phyloP scores from a whole-genome alignment of 257 asterid genomes.

The Nicotiana benthamiana region DNA sequence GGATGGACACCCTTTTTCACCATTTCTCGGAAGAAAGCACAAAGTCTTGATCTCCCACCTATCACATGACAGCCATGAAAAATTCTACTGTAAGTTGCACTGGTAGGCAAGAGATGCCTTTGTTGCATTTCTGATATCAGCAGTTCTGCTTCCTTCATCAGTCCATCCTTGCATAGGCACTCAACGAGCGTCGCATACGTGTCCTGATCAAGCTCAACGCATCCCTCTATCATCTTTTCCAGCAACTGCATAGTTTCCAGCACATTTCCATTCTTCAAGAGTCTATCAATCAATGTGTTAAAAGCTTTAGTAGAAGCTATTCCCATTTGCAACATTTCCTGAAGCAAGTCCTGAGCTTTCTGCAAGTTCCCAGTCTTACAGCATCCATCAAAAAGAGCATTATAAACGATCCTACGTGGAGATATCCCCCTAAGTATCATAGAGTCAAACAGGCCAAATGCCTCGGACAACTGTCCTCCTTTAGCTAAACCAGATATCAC shows the following conservation, averaged over 20 bases:
- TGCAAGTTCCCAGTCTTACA: slow-evolving; percentile 14
- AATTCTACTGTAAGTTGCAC: not conserved
- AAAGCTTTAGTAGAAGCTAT: slow-evolving; percentile 1
- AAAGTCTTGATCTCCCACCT: slow-evolving; percentile 4
- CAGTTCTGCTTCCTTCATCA: slow-evolving; percentile 11
- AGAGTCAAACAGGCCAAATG: slow-evolving; percentile 10
- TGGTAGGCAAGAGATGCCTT: not conserved
- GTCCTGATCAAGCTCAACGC: not conserved
- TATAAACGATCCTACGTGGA: not conserved
- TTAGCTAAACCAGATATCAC: slow-evolving; percentile 5
- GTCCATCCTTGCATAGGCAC: slow-evolving; percentile 7
- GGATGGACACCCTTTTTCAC: not conserved
- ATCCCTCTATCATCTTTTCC: not conserved
- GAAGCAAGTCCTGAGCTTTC: slow-evolving; percentile 12
- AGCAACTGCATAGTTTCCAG: not conserved
- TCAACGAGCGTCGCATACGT: not conserved
- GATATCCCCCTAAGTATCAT: not conserved
- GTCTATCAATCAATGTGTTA: not conserved
- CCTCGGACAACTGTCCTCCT: not conserved
- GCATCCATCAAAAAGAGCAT: slow-evolving; percentile 11
- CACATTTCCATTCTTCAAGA: not conserved
- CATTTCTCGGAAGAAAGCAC: slow-evolving; percentile 1
- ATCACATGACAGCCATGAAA: slow-evolving; percentile 1
- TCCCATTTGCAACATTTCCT: slow-evolving; percentile 6
- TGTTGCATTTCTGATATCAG: slow-evolving; percentile 4